Evolutionary conservation across 2,329 filamentous ascomycete genomes (phyloP).

Genomic region (Fusarium continuum): DNA sequence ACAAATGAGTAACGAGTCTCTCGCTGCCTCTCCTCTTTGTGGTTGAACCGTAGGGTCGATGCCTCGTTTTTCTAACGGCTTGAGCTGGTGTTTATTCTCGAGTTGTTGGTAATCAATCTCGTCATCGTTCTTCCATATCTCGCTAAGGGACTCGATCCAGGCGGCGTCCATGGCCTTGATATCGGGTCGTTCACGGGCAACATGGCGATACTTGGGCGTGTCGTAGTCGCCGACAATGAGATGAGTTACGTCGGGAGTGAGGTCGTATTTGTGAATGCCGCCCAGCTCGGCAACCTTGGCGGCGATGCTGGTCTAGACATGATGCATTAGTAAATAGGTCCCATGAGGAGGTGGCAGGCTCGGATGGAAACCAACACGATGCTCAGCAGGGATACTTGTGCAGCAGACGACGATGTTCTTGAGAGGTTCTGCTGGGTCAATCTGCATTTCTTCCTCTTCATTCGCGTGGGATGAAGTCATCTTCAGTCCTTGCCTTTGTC

Average conservation of each 20-base stretch:
- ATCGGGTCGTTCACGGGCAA: slow-evolving; percentile 87
- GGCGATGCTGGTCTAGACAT: slow-evolving; percentile 62
- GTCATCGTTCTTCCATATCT: slow-evolving; percentile 84
- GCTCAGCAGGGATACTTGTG: slow-evolving; percentile 82
- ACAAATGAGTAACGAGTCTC: slow-evolving; percentile 60
- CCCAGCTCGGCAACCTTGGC: slow-evolving; percentile 81
- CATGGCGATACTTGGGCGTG: slow-evolving; percentile 94
- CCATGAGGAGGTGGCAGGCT: slow-evolving; percentile 3
- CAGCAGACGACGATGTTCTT: slow-evolving; percentile 83
- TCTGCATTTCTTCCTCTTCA: slow-evolving; percentile 43
- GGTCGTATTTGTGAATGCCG: slow-evolving; percentile 85
- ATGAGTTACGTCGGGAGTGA: slow-evolving; percentile 96
- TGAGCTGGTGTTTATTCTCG: slow-evolving; percentile 72
- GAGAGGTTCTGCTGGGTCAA: slow-evolving; percentile 71
- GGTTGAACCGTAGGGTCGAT: slow-evolving; percentile 47
- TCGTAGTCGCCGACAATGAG: slow-evolving; percentile 89
- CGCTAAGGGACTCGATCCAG: slow-evolving; percentile 84
- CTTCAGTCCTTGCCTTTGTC: slow-evolving; percentile 15
- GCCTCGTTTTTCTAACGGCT: slow-evolving; percentile 67
- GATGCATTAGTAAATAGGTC: background rate
- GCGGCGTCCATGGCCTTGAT: slow-evolving; percentile 82
- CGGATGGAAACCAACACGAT: slow-evolving; percentile 68
- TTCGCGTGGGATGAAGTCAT: slow-evolving; percentile 44
- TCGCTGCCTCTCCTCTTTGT: slow-evolving; percentile 39
- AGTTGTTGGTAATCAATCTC: slow-evolving; percentile 76